phyloP scores from a whole-genome alignment of 1,284 basidiomycete species.

The Malassezia arunalokei region DNA sequence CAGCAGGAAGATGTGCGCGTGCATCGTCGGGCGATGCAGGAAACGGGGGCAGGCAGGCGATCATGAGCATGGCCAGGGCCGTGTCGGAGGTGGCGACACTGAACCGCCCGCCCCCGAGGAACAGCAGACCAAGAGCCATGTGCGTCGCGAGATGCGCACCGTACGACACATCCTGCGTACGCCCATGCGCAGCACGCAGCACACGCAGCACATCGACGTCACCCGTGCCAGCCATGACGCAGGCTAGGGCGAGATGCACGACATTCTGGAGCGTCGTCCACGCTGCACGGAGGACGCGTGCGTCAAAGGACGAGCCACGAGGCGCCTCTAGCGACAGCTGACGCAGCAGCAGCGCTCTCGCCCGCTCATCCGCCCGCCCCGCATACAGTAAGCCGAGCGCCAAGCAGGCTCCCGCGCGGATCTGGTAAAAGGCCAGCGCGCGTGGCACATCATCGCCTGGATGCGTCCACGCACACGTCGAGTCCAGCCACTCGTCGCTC shows the following conservation, averaged over 20 bases:
- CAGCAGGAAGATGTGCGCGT: slow-evolving; percentile 77
- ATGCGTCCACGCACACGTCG: slow-evolving; percentile 34
- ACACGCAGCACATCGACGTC: slow-evolving; percentile 78
- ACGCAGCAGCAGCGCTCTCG: slow-evolving; percentile 66
- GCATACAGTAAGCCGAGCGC: slow-evolving; percentile 84
- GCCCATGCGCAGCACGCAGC: slow-evolving; percentile 77
- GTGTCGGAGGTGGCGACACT: slow-evolving; percentile 83
- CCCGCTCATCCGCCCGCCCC: slow-evolving; percentile 54
- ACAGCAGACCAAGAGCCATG: slow-evolving; percentile 79
- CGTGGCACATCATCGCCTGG: slow-evolving; percentile 17
- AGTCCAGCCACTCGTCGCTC: slow-evolving; percentile 63
- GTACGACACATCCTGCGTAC: slow-evolving; percentile 57
- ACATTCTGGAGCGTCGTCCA: slow-evolving; percentile 79
- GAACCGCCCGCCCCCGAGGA: slow-evolving; percentile 83
- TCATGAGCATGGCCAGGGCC: slow-evolving; percentile 75
- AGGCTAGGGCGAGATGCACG: slow-evolving; percentile 68
- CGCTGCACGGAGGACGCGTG: slow-evolving; percentile 54
- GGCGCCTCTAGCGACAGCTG: slow-evolving; percentile 51
- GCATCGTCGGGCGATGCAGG: slow-evolving; percentile 70
- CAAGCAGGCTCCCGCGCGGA: slow-evolving; percentile 68
- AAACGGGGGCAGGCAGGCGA: slow-evolving; percentile 60
- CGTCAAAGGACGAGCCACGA: slow-evolving; percentile 6
- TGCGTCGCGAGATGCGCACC: slow-evolving; percentile 83
- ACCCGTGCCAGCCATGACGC: slow-evolving; percentile 93
- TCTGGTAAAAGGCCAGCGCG: slow-evolving; percentile 33